Percentiles rank a stretch among this genome's conserved stretches.
phyloP scores from a whole-genome alignment of 306 rosid species.

The Vigna unguiculata region DNA sequence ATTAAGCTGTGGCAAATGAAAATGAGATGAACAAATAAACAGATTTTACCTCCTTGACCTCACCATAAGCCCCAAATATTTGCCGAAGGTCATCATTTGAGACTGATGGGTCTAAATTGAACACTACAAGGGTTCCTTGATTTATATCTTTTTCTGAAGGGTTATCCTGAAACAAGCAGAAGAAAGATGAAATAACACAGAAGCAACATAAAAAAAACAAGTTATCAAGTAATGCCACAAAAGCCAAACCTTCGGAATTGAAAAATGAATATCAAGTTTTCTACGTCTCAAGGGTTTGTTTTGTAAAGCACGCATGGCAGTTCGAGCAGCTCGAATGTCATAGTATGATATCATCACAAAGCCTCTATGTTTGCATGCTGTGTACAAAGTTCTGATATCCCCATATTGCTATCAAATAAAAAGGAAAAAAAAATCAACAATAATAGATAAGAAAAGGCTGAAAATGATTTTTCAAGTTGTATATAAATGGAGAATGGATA shows the following conservation, averaged over 20 bases:
- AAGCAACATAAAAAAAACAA: constrained; percentile 12
- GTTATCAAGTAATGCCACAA: constrained; percentile 15
- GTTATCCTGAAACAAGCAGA: constrained; percentile 71
- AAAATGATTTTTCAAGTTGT: constrained; percentile 25
- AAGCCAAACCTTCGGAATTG: constrained; percentile 88
- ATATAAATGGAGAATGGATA: not conserved
- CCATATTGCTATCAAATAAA: constrained; percentile 78
- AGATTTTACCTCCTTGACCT: constrained; percentile 83
- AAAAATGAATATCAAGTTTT: constrained; percentile 96
- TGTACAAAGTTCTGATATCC: constrained; percentile 91
- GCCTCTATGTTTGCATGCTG: constrained; percentile 97
- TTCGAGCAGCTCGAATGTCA: constrained; percentile 95
- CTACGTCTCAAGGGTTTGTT: constrained; percentile 91
- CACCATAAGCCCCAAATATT: constrained; percentile 93
- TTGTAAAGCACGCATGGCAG: constrained; percentile 91
- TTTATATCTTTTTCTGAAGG: constrained; percentile 94
- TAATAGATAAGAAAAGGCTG: constrained; percentile 21
- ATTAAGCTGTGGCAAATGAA: constrained; percentile 9
- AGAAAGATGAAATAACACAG: constrained; percentile 36
- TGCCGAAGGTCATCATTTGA: constrained; percentile 92
- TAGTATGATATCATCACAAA: constrained; percentile 98
- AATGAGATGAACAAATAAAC: constrained; percentile 19
- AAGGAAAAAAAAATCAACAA: constrained; percentile 30
- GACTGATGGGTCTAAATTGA: constrained; percentile 93
- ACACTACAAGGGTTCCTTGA: constrained; percentile 97